Percentiles rank a stretch among this genome's conserved stretches.
Conservation (phyloP, 2,329 filamentous ascomycete species). For the Ophiostoma sp. region DNA sequence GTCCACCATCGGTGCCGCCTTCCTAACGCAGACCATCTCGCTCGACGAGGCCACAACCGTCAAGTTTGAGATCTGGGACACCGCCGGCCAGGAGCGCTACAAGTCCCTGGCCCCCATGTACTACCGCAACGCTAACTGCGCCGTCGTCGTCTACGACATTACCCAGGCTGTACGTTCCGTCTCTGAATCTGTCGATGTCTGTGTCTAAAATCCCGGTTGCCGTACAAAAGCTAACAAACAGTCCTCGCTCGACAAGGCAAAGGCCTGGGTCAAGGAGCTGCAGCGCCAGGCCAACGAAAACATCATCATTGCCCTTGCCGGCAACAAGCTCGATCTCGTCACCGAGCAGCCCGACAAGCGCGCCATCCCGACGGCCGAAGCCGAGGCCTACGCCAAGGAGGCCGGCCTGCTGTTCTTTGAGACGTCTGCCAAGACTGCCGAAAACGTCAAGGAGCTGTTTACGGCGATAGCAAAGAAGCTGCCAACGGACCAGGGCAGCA, state of each 20-base stretch:
- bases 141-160: conserved; percentile 98
- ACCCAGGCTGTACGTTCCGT: conserved; percentile 79
- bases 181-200: background rate
- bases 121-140: conserved; percentile 98
- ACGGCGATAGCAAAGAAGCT: conserved; percentile 97
- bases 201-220: background rate
- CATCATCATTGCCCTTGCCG: conserved; percentile 96
- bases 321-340: conserved; percentile 96
- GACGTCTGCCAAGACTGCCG: conserved; percentile 93
- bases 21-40: conserved; percentile 97
- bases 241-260: conserved; percentile 97
- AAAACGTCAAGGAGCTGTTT: conserved; percentile 93
- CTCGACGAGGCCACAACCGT: conserved; percentile 97
- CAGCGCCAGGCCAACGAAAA: conserved; percentile 99
- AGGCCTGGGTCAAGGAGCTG: conserved; percentile 98
- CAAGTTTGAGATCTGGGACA: conserved; percentile 99
- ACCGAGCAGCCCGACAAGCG: conserved; percentile 93
- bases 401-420: conserved; percentile 96
- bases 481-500: conserved; percentile 91
- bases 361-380: conserved; percentile 80
- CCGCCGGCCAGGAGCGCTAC: conserved; percentile 96
- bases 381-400: conserved; percentile 90
- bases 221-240: conserved; percentile 36
- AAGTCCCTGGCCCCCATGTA: conserved; percentile 99
- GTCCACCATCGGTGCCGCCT: conserved; percentile 96